Base-by-base conservation (phyloP, 331 rosid species). In the Malus hybrid region DNA sequence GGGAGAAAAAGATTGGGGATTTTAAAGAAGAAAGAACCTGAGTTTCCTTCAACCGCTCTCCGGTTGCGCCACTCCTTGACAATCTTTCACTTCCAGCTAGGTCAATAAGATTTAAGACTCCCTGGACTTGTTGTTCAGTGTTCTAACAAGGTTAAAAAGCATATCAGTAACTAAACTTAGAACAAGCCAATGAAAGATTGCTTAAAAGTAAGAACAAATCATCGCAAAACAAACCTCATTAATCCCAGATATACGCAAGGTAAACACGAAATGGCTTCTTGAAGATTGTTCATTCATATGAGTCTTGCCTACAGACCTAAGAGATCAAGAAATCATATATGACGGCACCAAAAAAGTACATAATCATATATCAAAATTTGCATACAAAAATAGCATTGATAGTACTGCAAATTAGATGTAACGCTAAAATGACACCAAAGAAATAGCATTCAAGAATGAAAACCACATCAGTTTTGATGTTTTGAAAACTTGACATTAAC, bases 51-150 rank as follows among this genome's bases (percentile, higher is more conserved):
- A 94, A 86, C 57, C 97, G 92, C 16, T 94, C 97, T 67, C 97
- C 99, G 1, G 96, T 90, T 70, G 99, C 87, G 46, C 97, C 97
- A 84, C 99, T 94, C 81, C 76, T 92, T 16, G 97, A 94, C 10
- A 94, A 86, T 73, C 99, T 88, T 75, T 94, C 97, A 83, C 99
- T 94, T 72, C 99, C 97, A 48, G 99, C 99, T 73, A 94, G 87
- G 77, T 94, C 99, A 72, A 94, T 90, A 68, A 94, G 89, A 74
- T 94, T 94, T 72, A 94, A 75, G 73, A 94, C 90, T 63, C 99
- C 97, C 57, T 92, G 99, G 36, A 94, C 97, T 89, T 94, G 97
- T 85, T 94, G 97, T 69, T 89, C 97, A 52, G 99, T 94, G 74
- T 79, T 87, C 99, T 94, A 68, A 28, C 71, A 80, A 73, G 19